Base-by-base conservation (phyloP, 306 rosid species). In the Ormosia emarginata region DNA sequence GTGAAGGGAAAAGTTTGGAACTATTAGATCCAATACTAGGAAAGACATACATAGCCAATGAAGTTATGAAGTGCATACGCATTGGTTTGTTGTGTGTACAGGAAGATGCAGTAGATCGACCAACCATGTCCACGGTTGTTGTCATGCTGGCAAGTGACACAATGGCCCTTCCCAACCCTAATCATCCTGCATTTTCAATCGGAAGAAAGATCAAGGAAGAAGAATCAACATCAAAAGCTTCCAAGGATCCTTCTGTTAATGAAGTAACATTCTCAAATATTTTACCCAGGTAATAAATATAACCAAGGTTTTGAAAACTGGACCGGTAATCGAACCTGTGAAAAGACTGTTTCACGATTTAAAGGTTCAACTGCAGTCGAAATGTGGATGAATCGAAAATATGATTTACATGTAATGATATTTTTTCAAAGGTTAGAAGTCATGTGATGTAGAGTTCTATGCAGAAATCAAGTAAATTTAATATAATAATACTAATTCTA, bases 81-180 rank as follows among this genome's bases (percentile, higher is more conserved):
- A 82, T 91, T 44, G 89, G 89, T 52, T 85, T 91, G 55, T 74
- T 91, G 43, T 89, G 94, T 63, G 91, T 86, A 4, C 90, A 91
- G 12, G 88, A 88, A 64, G 91, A 89, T 50, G 90, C 88, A 49
- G 63, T 6, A 3, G 87, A 87, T 24, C 77, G 91, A 55, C 93
- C 91, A 67, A 81, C 91, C 12, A 91, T 86, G 89, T 85, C 92
- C 8, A 33, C 34, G 0, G 81, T 89, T 39, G 86, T 89, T 14
- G 87, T 77, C 6, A 85, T 81, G 82, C 32, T 91, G 7, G 87
- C 84, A 62, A 85, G 87, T 65, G 86, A 83, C 29, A 72, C 79
- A 67, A 62, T 47, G 36, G 3, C 41, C 36, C 91, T 91, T 73
- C 90, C 92, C 0, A 66, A 47, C 0, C 94, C 91, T 10, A 85